Base-by-base conservation (phyloP, 257 asterid species). In the Fraxinus pennsylvanica region DNA sequence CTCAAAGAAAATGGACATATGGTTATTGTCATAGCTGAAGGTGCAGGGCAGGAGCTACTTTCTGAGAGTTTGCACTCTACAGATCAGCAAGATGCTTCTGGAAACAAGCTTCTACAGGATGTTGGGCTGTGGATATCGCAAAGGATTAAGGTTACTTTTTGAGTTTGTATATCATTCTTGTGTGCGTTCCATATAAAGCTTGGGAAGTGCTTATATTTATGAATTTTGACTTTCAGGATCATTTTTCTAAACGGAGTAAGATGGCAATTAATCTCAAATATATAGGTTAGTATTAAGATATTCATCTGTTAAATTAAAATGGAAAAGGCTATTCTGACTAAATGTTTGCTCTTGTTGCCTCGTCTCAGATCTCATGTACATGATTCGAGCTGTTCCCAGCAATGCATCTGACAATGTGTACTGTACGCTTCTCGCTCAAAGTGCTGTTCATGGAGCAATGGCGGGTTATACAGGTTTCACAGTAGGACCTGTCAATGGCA, bases 361-460 rank as follows among this genome's bases (percentile, higher is more conserved):
- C 35, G 2, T 61, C 78, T 50, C 89, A 93, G 98, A 94, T 89
- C 98, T 97, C 1, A 94, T 96, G 0, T 94, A 94, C 85, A 94
- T 92, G 97, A 92, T 94, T 79, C 90, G 98, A 4, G 98, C 97
- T 9, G 86, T 94, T 78, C 97, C 96, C 0, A 88, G 98, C 86
- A 94, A 90, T 61, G 99, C 99, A 12, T 87, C 97, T 0, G 97
- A 94, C 81, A 94, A 90, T 6, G 97, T 94, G 1, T 92, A 92
- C 81, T 92, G 97, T 90, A 92, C 97, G 5, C 97, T 94, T 80
- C 96, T 94, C 68, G 99, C 99, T 45, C 97, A 94, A 72, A 92
- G 94, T 73, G 97, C 95, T 3, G 92, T 92, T 35, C 99, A 94
- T 77, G 97, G 99, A 87, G 97, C 99, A 1, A 94, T 92, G 99